Percentiles rank a stretch among this genome's conserved stretches.
Conservation (phyloP, 176 grass and related monocot species). For the Eragrostis curvula region DNA sequence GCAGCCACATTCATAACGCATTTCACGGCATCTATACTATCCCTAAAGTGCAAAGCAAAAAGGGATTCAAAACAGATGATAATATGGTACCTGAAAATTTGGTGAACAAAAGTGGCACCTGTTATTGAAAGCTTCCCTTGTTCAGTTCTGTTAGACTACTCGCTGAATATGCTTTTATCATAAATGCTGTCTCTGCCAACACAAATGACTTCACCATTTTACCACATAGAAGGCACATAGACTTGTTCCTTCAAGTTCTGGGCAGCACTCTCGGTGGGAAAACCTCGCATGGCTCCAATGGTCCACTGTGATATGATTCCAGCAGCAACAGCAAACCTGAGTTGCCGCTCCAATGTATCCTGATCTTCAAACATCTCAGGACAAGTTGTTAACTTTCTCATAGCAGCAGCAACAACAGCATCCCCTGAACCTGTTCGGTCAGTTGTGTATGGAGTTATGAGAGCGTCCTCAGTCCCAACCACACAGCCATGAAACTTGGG, state of each 20-base stretch:
- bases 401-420: slow-evolving; percentile 80
- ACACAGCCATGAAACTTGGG: slow-evolving; percentile 79
- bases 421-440: slow-evolving; percentile 93
- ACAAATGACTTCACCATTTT: slow-evolving; percentile 37
- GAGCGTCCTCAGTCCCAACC: slow-evolving; percentile 72
- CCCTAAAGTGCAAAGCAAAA: slow-evolving; percentile 12
- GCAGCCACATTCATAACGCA: background rate
- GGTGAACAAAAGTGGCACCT: slow-evolving; percentile 9
- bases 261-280: slow-evolving; percentile 85
- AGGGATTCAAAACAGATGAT: slow-evolving; percentile 10
- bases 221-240: slow-evolving; percentile 92
- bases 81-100: slow-evolving; percentile 35
- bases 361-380: slow-evolving; percentile 84
- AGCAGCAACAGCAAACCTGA: slow-evolving; percentile 81
- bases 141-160: slow-evolving; percentile 33
- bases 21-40: background rate
- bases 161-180: slow-evolving; percentile 14
- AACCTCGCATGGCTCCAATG: slow-evolving; percentile 77
- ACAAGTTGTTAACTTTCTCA: slow-evolving; percentile 71
- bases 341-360: slow-evolving; percentile 71
- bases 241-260: slow-evolving; percentile 92
- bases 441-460: slow-evolving; percentile 77
- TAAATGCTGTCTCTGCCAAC: background rate
- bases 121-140: background rate
- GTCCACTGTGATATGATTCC: slow-evolving; percentile 98